Base-by-base conservation (phyloP, 2,329 filamentous ascomycete species). In the Paecilomyces sp. region DNA sequence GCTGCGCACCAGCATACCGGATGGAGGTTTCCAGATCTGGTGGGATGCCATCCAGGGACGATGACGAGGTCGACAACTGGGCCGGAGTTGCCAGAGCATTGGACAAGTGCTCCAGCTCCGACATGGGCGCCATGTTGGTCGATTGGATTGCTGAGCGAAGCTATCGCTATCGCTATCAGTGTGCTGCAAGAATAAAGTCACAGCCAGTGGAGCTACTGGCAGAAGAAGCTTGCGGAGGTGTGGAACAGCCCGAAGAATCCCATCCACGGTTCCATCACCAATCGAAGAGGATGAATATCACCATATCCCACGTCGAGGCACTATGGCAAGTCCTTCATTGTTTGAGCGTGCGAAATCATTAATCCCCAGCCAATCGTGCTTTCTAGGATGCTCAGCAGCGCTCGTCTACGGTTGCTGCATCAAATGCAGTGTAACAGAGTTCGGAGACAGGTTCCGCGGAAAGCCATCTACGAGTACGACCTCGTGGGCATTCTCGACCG, bases 41-140 rank as follows among this genome's bases (percentile, higher is more conserved):
- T 4, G 75, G 68, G 13, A 79, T 68, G 41, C 74, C 75, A 62
- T 79, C 77, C 18, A 80, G 70, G 6, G 73, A 72, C 1, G 77
- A 79, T 2, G 75, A 77, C 6, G 77, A 78, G 58, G 65, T 75
- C 11, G 75, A 70, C 15, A 81, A 69, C 64, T 81, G 79, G 24
- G 76, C 71, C 3, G 74, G 69, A 6, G 77, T 79, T 57, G 74
- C 75, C 15, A 81, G 71, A 15, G 77, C 71, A 67, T 81, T 81
- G 36, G 76, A 75, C 13, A 80, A 64, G 54, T 71, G 70, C 61
- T 72, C 74, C 57, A 77, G 57, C 8, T 66, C 65, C 31, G 66
- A 57, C 30, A 62, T 58, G 25, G 64, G 56, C 55, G 68, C 60
- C 66, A 74, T 70, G 64, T 64, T 68, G 58, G 30, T 28, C 15